These are phyloP conservation scores for Glomus cerebriforme DNA, from an alignment of 192 early-diverging fungal species.

Conservation along the genomic window DNA sequence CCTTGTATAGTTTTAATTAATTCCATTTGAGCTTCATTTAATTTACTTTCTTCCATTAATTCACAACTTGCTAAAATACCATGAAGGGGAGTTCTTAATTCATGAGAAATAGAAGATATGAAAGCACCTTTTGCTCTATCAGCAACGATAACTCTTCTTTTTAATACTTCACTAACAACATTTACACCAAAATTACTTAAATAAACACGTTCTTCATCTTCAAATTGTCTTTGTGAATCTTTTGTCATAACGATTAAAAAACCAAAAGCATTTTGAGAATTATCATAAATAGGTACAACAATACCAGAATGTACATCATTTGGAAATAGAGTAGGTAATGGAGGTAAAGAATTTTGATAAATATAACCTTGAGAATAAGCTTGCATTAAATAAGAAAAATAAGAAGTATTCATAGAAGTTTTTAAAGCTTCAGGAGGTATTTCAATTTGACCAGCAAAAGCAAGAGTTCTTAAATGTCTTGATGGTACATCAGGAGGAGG, in stretches of 20 bases:
- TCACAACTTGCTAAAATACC: conserved; percentile 53
- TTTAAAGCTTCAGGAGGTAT: background rate
- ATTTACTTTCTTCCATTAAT: conserved; percentile 36
- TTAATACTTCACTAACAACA: conserved; percentile 45
- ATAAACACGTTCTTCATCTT: conserved; percentile 46
- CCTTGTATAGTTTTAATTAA: conserved; percentile 44
- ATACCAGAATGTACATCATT: conserved; percentile 29
- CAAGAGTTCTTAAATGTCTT: conserved; percentile 10
- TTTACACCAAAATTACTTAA: conserved; percentile 52
- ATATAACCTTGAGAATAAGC: conserved; percentile 18
- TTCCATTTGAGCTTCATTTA: conserved; percentile 36
- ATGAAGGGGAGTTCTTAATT: conserved; percentile 56
- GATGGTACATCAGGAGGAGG: background rate
- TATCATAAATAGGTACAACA: conserved; percentile 35
- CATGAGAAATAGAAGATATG: conserved; percentile 47
- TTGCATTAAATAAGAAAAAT: background rate
- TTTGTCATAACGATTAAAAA: conserved; percentile 38
- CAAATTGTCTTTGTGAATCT: conserved; percentile 39
- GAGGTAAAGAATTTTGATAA: conserved; percentile 28
- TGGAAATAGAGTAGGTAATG: conserved; percentile 12
- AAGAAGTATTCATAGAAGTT: background rate
- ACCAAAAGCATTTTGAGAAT: conserved; percentile 28
- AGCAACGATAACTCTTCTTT: conserved; percentile 47
- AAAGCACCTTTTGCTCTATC: conserved; percentile 53
- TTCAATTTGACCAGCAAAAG: background rate